phyloP scores from a whole-genome alignment of 2,329 filamentous ascomycete species.

The Lecanicillium sp. region DNA sequence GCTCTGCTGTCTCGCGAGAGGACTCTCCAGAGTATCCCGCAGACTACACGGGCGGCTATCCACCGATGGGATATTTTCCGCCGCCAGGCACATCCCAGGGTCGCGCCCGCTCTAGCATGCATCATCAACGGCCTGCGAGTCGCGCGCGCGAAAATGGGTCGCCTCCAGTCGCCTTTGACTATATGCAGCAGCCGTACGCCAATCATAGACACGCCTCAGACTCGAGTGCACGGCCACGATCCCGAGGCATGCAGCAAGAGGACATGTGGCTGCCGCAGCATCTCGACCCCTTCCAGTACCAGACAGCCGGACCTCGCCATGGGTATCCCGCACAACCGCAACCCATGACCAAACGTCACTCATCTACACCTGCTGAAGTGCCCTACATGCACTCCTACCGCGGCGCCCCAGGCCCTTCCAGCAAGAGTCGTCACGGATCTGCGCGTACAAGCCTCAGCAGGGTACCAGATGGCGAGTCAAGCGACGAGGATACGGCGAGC shows the following conservation, averaged over 20 bases:
- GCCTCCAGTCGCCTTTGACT: slow-evolving; percentile 38
- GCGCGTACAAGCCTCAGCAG: slow-evolving; percentile 21
- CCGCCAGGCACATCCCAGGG: slow-evolving; percentile 33
- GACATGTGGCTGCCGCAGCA: slow-evolving; percentile 20
- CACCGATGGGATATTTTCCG: slow-evolving; percentile 44
- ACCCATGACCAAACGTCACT: slow-evolving; percentile 26
- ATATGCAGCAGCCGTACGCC: slow-evolving; percentile 25
- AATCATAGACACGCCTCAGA: slow-evolving; percentile 38
- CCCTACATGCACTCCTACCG: slow-evolving; percentile 18
- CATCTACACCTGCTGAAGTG: slow-evolving; percentile 24
- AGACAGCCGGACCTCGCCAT: slow-evolving; percentile 35
- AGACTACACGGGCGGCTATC: slow-evolving; percentile 21
- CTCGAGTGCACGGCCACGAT: slow-evolving; percentile 23
- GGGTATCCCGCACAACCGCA: slow-evolving; percentile 22
- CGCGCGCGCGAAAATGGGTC: slow-evolving; percentile 25
- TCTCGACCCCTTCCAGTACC: slow-evolving; percentile 44
- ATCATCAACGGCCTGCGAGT: slow-evolving; percentile 26
- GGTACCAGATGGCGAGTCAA: slow-evolving; percentile 24
- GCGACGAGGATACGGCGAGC: slow-evolving; percentile 25
- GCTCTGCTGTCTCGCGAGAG: slow-evolving; percentile 26
- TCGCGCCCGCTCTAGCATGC: slow-evolving; percentile 33
- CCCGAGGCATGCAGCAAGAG: slow-evolving; percentile 22
- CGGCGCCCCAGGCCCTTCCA: slow-evolving; percentile 17
- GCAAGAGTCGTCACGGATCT: slow-evolving; percentile 23
- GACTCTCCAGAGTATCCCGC: background rate